phyloP scores from a whole-genome alignment of 768 basidiomycete genomes.

The Boletales sp. region DNA sequence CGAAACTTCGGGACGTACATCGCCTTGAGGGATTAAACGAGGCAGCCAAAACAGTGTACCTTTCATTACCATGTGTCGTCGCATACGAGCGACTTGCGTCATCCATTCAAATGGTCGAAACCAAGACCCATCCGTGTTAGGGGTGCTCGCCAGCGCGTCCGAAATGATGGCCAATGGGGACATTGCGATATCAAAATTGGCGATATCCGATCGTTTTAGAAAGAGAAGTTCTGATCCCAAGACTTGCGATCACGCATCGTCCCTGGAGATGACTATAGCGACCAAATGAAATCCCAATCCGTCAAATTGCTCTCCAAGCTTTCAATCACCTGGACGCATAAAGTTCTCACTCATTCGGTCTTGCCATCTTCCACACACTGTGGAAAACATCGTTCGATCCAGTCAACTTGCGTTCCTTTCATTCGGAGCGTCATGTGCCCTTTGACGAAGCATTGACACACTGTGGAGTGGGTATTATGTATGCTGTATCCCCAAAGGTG shows the following conservation, averaged over 20 bases:
- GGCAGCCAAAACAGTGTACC: not conserved
- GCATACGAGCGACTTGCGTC: not conserved
- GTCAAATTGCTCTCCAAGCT: not conserved
- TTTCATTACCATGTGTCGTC: not conserved
- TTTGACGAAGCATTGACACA: conserved; percentile 1
- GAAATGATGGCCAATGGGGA: conserved; percentile 15
- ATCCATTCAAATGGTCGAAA: conserved; percentile 1
- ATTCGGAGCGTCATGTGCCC: not conserved
- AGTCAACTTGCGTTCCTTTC: not conserved
- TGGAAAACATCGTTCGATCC: not conserved
- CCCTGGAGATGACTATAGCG: conserved; percentile 8
- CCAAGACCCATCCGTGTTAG: conserved; percentile 4
- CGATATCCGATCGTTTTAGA: conserved; percentile 8
- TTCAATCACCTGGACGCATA: conserved; percentile 7
- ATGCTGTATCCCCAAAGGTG: not conserved
- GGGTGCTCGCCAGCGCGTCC: conserved; percentile 9
- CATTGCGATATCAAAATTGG: conserved; percentile 10
- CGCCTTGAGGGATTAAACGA: conserved; percentile 1
- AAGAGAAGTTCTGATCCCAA: conserved; percentile 7
- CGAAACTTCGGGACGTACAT: not conserved
- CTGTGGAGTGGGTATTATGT: conserved; percentile 14
- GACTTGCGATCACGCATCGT: conserved; percentile 2
- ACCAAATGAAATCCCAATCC: conserved; percentile 5
- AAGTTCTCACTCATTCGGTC: not conserved
- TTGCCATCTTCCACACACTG: not conserved